These are phyloP conservation scores for Cryptosporidium baileyi DNA, from an alignment of 169 alveolate genomes.

Conservation along the genomic window DNA sequence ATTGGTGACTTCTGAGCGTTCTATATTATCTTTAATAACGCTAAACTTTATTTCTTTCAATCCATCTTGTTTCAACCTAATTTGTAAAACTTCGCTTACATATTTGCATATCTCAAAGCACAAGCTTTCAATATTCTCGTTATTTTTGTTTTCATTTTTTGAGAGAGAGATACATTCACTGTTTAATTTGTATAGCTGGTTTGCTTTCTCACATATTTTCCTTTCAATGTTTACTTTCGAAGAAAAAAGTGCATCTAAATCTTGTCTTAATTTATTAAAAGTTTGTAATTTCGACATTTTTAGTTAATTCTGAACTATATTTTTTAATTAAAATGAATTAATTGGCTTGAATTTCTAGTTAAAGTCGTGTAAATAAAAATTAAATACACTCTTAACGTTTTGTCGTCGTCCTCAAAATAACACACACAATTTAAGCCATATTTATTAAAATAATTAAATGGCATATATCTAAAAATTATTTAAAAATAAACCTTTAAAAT, in stretches of 20 bases:
- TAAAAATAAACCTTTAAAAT: no score
- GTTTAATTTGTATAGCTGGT: background rate
- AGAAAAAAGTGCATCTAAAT: conserved; percentile 37
- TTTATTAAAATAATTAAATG: no score
- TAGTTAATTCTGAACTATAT: background rate
- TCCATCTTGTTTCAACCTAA: background rate
- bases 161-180: conserved; percentile 54
- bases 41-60: background rate
- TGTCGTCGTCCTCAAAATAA: no score
- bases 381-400: no score
- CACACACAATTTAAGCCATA: no score
- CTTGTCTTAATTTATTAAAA: conserved; percentile 22
- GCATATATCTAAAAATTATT: no score
- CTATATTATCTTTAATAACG: background rate
- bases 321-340: background rate
- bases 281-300: background rate
- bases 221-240: conserved; percentile 22
- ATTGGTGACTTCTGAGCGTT: background rate
- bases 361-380: no score
- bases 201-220: conserved; percentile 27
- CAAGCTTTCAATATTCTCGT: background rate
- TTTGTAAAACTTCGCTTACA: conserved; percentile 21
- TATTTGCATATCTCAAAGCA: conserved; percentile 38
- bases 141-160: background rate
- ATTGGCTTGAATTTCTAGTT: no score